A percentile compares a stretch with the other conserved stretches of the same genome.
These are phyloP conservation scores for Sporothrix brasiliensis DNA, from an alignment of 2,329 filamentous ascomycete genomes.

Conservation along the genomic window DNA sequence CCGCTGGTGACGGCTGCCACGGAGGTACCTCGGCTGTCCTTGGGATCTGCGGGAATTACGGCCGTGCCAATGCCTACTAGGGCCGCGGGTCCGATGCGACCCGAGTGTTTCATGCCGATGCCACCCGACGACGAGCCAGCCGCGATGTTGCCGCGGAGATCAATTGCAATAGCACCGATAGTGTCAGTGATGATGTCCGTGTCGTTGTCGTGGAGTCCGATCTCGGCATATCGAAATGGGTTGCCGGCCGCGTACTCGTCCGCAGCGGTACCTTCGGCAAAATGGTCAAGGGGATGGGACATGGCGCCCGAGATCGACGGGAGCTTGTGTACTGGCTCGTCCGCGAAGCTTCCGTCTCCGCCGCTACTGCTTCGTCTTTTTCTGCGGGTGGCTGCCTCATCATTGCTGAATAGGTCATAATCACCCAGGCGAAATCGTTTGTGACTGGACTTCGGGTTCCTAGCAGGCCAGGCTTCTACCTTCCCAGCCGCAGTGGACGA, in stretches of 20 bases:
- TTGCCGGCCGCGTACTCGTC: slow-evolving; percentile 3
- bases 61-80: slow-evolving; percentile 89
- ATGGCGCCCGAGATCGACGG: not conserved
- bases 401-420: slow-evolving; percentile 15
- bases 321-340: not conserved
- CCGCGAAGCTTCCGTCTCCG: slow-evolving; percentile 31
- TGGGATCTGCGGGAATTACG: slow-evolving; percentile 74
- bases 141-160: slow-evolving; percentile 82
- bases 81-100: slow-evolving; percentile 87
- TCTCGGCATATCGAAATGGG: not conserved
- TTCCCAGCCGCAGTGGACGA: not conserved
- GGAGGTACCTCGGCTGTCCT: slow-evolving; percentile 68
- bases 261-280: not conserved
- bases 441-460: slow-evolving; percentile 14
- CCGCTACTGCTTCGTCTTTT: slow-evolving; percentile 7
- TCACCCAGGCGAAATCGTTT: slow-evolving; percentile 30
- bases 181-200: slow-evolving; percentile 78
- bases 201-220: slow-evolving; percentile 29
- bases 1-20: slow-evolving; percentile 90
- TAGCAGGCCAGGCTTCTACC: not conserved
- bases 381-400: not conserved
- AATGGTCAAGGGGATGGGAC: slow-evolving; percentile 2
- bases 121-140: slow-evolving; percentile 95
- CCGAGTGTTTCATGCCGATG: slow-evolving; percentile 97
- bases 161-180: slow-evolving; percentile 92